Percentiles rank a stretch among this genome's conserved stretches.
Conservation (phyloP, 2,329 filamentous ascomycete species). For the Ambrosiella xylebori region DNA sequence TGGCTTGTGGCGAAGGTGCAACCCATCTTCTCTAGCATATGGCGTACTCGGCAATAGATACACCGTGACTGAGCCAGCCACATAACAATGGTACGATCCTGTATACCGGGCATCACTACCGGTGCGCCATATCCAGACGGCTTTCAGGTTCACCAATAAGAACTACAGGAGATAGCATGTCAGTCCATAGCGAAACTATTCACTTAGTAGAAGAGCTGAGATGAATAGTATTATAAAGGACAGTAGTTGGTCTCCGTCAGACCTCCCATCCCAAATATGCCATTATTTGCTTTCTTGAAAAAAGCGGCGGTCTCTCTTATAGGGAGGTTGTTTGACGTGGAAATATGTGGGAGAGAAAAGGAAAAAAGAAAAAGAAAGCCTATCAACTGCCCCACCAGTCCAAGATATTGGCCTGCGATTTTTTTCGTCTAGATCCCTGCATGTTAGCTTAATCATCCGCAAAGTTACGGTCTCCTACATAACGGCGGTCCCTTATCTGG, state of each 20-base stretch:
- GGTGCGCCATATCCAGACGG: too few species aligned
- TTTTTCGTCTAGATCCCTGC: background rate
- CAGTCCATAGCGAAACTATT: constrained; percentile 46
- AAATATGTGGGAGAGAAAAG: constrained; percentile 30
- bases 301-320: constrained; percentile 11
- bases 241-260: constrained; percentile 36
- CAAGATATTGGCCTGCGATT: constrained; percentile 7
- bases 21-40: too few species aligned
- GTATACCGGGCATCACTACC: too few species aligned
- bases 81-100: too few species aligned
- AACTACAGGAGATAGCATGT: constrained; percentile 24
- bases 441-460: constrained; percentile 7
- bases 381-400: background rate
- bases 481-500: background rate
- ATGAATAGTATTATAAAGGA: constrained; percentile 45
- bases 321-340: constrained; percentile 22
- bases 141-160: background rate
- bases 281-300: constrained; percentile 16
- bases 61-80: too few species aligned
- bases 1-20: too few species aligned
- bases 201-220: constrained; percentile 27
- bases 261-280: constrained; percentile 14
- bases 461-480: background rate
- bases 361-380: constrained; percentile 16
- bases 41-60: too few species aligned